A percentile compares a stretch with the other conserved stretches of the same genome.
Conservation (phyloP, 2,329 filamentous ascomycete genomes). For the Didymellaceae sp. region DNA sequence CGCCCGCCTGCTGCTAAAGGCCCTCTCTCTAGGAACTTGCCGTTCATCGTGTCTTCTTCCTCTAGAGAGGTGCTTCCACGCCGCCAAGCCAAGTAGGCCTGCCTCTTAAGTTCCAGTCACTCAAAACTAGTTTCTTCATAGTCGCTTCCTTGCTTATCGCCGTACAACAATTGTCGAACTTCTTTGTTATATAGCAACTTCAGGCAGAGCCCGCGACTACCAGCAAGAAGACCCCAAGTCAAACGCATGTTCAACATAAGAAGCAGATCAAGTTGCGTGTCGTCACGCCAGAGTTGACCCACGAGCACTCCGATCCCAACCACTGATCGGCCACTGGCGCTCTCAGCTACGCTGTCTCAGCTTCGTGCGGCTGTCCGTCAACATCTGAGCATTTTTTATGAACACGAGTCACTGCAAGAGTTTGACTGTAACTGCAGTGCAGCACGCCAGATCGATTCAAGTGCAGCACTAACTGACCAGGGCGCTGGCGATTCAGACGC, state of each 20-base stretch:
- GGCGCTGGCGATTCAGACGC: neutral
- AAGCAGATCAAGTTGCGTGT: neutral
- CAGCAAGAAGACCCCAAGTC: neutral
- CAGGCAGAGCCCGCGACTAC: neutral
- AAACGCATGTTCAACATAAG: neutral
- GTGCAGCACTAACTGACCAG: neutral
- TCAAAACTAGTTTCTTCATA: no score
- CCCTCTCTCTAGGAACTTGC: no score
- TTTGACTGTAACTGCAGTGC: neutral
- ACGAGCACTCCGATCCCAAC: neutral
- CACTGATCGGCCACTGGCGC: neutral
- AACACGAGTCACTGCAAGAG: neutral
- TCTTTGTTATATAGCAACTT: neutral
- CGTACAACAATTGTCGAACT: no score
- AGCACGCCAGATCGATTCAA: neutral
- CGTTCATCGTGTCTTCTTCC: no score
- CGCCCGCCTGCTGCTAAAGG: no score
- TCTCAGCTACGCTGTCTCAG: neutral
- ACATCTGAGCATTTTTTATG: neutral
- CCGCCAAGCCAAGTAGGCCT: no score
- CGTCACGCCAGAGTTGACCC: neutral
- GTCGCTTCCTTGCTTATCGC: no score
- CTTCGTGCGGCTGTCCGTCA: neutral
- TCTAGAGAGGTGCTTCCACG: no score
- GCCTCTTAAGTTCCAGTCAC: no score